Conservation (phyloP, 306 rosid genomes). For the Prunus fruticosa region DNA sequence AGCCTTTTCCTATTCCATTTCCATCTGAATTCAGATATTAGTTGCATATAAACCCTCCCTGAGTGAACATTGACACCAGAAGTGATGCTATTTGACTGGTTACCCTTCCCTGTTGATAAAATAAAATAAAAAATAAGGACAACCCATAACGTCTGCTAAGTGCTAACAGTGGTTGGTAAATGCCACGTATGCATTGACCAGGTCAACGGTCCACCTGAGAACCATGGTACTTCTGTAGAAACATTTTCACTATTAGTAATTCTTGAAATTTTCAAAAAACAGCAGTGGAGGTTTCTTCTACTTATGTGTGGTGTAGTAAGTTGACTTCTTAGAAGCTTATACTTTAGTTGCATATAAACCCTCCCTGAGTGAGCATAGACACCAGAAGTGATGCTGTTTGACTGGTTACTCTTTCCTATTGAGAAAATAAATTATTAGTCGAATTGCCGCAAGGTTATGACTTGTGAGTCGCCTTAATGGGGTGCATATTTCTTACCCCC, state of each 20-base stretch:
- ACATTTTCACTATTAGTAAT: background rate
- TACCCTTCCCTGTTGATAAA: background rate
- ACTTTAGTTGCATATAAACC: too few species aligned
- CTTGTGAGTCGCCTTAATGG: too few species aligned
- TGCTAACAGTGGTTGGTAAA: background rate
- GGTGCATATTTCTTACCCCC: too few species aligned
- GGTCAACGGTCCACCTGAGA: too few species aligned
- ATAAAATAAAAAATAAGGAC: background rate
- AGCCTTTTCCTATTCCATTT: background rate
- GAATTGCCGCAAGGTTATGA: background rate
- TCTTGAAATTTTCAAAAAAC: background rate
- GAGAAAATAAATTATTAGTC: too few species aligned
- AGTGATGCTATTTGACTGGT: background rate
- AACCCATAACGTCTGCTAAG: background rate
- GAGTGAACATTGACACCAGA: background rate
- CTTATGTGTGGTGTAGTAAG: too few species aligned
- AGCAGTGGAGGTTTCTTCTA: background rate
- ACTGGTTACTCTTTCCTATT: too few species aligned
- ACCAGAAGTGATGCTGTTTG: too few species aligned
- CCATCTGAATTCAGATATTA: background rate
- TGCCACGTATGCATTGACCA: background rate
- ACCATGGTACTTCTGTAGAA: conserved; percentile 38
- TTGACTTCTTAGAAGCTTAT: too few species aligned
- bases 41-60: background rate
- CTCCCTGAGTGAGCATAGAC: too few species aligned